Evolutionary conservation across 1,284 basidiomycete species (phyloP), one percentile per base, ranked within the genome.

Genomic region (Pseudozyma tsukubaensis): DNA sequence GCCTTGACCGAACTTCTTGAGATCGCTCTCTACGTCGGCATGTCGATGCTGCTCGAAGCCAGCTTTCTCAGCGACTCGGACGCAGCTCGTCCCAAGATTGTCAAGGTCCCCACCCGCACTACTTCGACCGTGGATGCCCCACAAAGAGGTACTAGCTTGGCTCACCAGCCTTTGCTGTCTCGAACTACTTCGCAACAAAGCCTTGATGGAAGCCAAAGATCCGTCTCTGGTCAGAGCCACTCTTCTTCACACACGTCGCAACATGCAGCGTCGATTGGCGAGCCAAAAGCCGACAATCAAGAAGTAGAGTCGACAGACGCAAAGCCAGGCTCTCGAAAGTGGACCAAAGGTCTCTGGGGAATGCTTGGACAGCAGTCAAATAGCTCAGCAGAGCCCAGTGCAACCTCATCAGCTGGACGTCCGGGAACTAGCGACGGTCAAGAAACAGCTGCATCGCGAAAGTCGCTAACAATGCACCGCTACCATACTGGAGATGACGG

Each of bases 41-140:
- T 63, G 58, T 74, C 79, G 40, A 81, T 81, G 79, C 49, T 79
- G n/a, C 67, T 81, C 45, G 78, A 81, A 56, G 56, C 71, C 14
- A 74, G 72, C 53, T 73, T 81, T 47, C 58, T 81, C 19, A 50
- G 44, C 54, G 76, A 81, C 50, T 74, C 66, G 12, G 75, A 77
- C 14, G 72, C 72, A 12, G 72, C 62, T 34, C 67, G 72, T 16
- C 72, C 72, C 19, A 75, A 67, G 51, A 21, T 50, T 14, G 52
- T 67, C 36, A 66, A 63, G 40, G 63, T 70, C 13, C 72, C 72
- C 24, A 36, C 53, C 13, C 63, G 67, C 29, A 63, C 67, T 18
- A 62, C 67, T 24, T 75, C 67, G 16, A 40, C 59, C 14, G 55
- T 65, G 44, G 72, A 74, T 16, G 42, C 67, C 21, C 66, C 61